Base-by-base conservation (phyloP, 2,329 filamentous ascomycete genomes). In the Bipolaris gigantea region DNA sequence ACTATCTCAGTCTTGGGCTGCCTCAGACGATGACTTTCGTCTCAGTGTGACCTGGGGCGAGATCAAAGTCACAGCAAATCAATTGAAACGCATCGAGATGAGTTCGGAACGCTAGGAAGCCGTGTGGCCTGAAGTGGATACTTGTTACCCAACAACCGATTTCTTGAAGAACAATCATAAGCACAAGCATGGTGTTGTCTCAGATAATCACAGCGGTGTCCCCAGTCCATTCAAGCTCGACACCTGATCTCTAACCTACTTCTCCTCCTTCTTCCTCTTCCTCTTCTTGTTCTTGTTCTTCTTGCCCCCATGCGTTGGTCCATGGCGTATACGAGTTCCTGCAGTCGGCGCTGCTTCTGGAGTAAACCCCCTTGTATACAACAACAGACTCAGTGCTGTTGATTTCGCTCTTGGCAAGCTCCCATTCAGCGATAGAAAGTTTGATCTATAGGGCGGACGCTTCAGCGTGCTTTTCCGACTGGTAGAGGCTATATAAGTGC, bases 331-430 rank as follows among this genome's bases (percentile, higher is more conserved):
- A 84, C 15, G 83, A 82, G 46, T 79, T 71, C 41, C 83, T 73
- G 66, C 81, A 85, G 63, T 84, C 78, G 47, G 76, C 76, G 63
- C 77, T 83, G 15, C 74, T 71, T 30, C 77, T 65, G 1, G 81
- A 77, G 61, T 85, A 85, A n/a, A 80, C 81, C 16, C 73, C 73
- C 23, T 80, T 67, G 64, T 83, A 79, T 34, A 79, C 80, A 33
- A 84, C 81, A n/a, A 83, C 77, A 77, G 80, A 85, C 67, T 85
- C 85, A 7, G 80, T 85, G 9, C 83, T 82, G 61, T 84, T 84
- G 66, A 85, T 83, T n/a, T 81, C 82, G 3, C 80, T 80, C 66
- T 83, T 83, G 25, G 72, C 81, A 48, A 85, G 83, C 1, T 80
- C 83, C 77, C 79, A 82, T 73, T 85, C 83, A 53, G 78, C 76